Evolutionary conservation across 129 eudicot species (phyloP).

Genomic region (Tagetes erecta): DNA sequence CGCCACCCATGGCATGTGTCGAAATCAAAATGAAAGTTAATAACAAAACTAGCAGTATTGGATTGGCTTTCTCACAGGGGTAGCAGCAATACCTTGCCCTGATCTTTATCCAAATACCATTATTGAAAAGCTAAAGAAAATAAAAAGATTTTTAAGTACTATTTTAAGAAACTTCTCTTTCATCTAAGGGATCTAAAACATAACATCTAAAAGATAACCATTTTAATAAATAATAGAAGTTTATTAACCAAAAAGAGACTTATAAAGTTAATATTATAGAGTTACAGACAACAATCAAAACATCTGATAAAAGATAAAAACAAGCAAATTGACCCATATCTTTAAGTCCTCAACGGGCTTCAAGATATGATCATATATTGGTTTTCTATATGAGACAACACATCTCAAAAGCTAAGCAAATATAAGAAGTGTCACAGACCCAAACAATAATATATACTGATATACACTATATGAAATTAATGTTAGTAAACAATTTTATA

Average conservation of each 20-base stretch:
- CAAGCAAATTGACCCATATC: not conserved
- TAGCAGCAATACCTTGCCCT: too few species aligned
- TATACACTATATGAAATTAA: too few species aligned
- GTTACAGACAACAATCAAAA: not conserved
- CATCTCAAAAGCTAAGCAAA: too few species aligned
- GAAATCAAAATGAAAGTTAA: too few species aligned
- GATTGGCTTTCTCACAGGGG: too few species aligned
- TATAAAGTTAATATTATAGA: not conserved
- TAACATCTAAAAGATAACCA: not conserved
- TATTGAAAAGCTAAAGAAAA: not conserved
- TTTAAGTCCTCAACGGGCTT: not conserved
- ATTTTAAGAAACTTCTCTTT: not conserved
- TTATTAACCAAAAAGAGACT: not conserved
- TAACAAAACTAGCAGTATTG: too few species aligned
- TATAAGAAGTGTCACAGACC: too few species aligned
- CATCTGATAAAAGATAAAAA: not conserved
- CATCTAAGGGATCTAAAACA: not conserved
- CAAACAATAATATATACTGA: too few species aligned
- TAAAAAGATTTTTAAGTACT: not conserved
- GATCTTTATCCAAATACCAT: too few species aligned
- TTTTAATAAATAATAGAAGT: not conserved
- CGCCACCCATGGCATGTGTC: too few species aligned
- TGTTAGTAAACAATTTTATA: too few species aligned
- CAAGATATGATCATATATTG: not conserved
- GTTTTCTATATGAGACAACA: not conserved